Evolutionary conservation across 345 rosid species (phyloP), one percentile per base, ranked within the genome.

Genomic region (Leavenworthia alabamica): DNA sequence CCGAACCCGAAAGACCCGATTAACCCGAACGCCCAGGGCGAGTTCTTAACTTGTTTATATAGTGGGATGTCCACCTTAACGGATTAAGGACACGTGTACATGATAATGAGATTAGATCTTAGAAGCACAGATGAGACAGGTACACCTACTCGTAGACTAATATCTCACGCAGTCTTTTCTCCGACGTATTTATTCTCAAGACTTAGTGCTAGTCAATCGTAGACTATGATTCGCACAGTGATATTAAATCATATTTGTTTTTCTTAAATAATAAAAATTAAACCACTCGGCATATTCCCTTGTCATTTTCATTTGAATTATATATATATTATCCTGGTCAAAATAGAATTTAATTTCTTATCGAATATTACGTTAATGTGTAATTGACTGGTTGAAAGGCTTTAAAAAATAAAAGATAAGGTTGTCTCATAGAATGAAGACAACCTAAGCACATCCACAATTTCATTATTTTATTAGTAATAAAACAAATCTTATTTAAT

Each of bases 381-480:
- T 64, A 49, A 50, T 64, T 49, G 54, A 56, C 52, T 56, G 42
- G 41, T 63, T 48, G 54, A 56, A 46, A 56, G 53, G 53, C 4
- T 37, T 33, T 35, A 11, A 62, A 62, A 70, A 39, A 13, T 50
- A 32, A 10, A 60, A 26, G 13, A 50, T 39, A 56, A 64, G 49
- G 60, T 56, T 71, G 75, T 64, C 71, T 64, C 41, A 6, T 17
- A 54, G 50, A 49, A 71, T 32, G 66, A 57, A 71, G 75, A 71
- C 75, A 71, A 47, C 61, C 48, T 8, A 70, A 41, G 60, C 74
- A 48, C 49, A 63, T 63, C 58, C 51, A 62, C 47, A 40, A 54
- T 44, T 8, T 9, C 23, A 16, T 16, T 61, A 22, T 35, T 47
- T 43, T 54, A 36, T 27, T 39, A 69, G 10, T n/a, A 69, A 13